Evolutionary conservation across 345 rosid species (phyloP).

Genomic region (Microcos paniculata): DNA sequence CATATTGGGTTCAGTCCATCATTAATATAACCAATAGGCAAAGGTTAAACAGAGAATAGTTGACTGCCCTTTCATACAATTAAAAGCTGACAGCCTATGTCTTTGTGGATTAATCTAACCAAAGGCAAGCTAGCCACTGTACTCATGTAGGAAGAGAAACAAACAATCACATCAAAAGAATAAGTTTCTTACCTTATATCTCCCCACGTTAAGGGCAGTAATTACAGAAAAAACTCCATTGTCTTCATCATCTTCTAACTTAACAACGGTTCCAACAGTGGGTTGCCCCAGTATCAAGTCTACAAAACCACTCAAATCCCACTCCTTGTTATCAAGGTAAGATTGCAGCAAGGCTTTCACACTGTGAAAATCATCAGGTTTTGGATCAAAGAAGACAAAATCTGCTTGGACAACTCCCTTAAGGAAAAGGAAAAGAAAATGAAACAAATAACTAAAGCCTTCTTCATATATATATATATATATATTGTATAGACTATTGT

Average conservation of each 20-base stretch:
- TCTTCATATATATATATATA: background rate
- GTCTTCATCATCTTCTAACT: conserved; percentile 78
- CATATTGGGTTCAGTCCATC: background rate
- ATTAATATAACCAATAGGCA: background rate
- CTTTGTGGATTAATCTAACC: background rate
- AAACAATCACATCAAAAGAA: background rate
- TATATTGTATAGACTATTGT: background rate
- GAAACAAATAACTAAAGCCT: background rate
- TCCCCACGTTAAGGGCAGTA: conserved; percentile 67
- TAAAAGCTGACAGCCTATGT: background rate
- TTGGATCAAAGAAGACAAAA: conserved; percentile 91
- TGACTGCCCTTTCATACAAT: background rate
- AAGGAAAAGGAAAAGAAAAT: conserved; percentile 9
- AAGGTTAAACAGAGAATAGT: background rate
- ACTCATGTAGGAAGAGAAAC: background rate
- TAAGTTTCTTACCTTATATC: conserved; percentile 62
- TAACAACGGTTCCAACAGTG: conserved; percentile 89
- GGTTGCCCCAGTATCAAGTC: conserved; percentile 81
- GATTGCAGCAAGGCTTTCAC: conserved; percentile 64
- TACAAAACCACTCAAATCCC: conserved; percentile 92
- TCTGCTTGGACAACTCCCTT: conserved; percentile 86
- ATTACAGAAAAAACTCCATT: conserved; percentile 57
- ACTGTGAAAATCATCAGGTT: conserved; percentile 74
- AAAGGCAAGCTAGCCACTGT: background rate
- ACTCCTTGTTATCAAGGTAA: conserved; percentile 67